Evolutionary conservation across 805 yeast genomes (phyloP), one percentile per base, ranked within the genome.

Genomic region (Maudiozyma bulderi): DNA sequence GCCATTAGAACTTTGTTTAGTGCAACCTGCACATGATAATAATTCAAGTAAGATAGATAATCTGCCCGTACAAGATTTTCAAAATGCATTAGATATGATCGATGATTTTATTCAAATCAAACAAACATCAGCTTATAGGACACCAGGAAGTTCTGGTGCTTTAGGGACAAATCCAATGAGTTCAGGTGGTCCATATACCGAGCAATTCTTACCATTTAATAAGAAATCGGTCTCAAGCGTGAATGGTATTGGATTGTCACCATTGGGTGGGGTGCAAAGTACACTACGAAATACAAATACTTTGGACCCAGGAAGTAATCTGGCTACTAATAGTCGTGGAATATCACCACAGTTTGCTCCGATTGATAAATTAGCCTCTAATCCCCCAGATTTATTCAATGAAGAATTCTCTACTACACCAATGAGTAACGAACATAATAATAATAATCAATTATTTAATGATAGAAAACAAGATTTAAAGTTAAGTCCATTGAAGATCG

Each of bases 1-100:
- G 95, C 95, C 95, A 0, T 66, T 82, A 57, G 77, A 76, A 43
- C 66, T 85, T 20, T 82, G 90, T 57, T 70, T 77, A 49, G 68
- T 78, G 5, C 93, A 85, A 58, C 67, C 73, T 48, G 54, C 48
- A 9, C 6, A 30, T 14, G n/a, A 43, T 26, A 47, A 46, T 37
- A 49, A 47, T 14, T 28, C 44, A 14, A 34, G 48, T 20, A 52
- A 52, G 5, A 57, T 51, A 8, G 51, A 48, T 28, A 9, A 37
- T 8, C 34, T 46, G 9, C 30, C 58, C 43, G 35, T 50, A 35
- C 50, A 54, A 15, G 52, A 53, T 40, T 51, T 60, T 33, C 55
- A 58, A 14, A 69, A 65, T 41, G 66, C 73, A 9, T 56, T 71
- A 34, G 66, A 67, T 40, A 51, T 70, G 38, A 67, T 71, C 43